phyloP scores from a whole-genome alignment of 306 rosid species.

The Prunus fruticosa region DNA sequence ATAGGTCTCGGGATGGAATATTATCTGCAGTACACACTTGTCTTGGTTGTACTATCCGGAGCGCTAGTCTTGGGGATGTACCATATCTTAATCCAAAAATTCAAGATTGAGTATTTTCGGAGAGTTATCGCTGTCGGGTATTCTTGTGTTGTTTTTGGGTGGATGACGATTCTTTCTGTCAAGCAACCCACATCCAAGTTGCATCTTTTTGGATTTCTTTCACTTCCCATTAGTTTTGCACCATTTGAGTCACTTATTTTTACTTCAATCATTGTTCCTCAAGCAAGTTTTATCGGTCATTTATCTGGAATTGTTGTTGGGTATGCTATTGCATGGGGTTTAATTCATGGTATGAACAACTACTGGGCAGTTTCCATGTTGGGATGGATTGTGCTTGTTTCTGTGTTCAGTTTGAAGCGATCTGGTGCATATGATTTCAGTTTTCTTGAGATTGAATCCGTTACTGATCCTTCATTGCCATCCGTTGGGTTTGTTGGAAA shows the following conservation, averaged over 20 bases:
- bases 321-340: constrained; percentile 95
- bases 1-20: constrained; percentile 79
- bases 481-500: constrained; percentile 74
- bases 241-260: constrained; percentile 93
- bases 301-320: constrained; percentile 91
- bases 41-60: constrained; percentile 76
- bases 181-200: constrained; percentile 88
- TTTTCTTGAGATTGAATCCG: constrained; percentile 91
- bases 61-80: constrained; percentile 70
- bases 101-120: constrained; percentile 82
- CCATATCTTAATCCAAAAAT: constrained; percentile 76
- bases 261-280: constrained; percentile 93
- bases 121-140: constrained; percentile 93
- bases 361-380: constrained; percentile 82
- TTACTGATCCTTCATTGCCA: constrained; percentile 55
- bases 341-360: constrained; percentile 89
- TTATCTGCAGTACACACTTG: constrained; percentile 93
- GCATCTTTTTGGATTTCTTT: constrained; percentile 90
- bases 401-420: constrained; percentile 71
- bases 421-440: constrained; percentile 63
- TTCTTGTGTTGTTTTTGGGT: constrained; percentile 98
- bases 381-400: constrained; percentile 75
- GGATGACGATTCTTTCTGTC: constrained; percentile 97
- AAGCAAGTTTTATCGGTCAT: constrained; percentile 95
- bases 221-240: constrained; percentile 94